A percentile compares a stretch with the other conserved stretches of the same genome.
These are phyloP conservation scores for Anthostomella pinea DNA, from an alignment of 2,329 filamentous ascomycete genomes.

Conservation along the genomic window DNA sequence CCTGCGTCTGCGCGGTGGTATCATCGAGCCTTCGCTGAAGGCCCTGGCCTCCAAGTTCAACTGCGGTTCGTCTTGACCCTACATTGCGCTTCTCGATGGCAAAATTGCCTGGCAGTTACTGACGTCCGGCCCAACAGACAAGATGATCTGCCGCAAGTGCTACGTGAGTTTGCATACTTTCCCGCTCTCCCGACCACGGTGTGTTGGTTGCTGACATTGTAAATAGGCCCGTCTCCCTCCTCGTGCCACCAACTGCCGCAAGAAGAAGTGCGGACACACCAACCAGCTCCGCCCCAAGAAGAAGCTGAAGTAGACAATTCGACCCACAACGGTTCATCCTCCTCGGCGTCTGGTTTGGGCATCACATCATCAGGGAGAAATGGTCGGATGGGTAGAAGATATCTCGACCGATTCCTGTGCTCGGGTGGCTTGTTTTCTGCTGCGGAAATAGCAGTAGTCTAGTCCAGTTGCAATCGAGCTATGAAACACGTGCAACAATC, in stretches of 20 bases:
- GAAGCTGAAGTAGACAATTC: conserved; percentile 57
- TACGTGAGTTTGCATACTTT: conserved; percentile 68
- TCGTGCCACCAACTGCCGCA: conserved; percentile 99
- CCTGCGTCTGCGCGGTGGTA: conserved; percentile 97
- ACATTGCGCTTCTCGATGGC: too few species aligned
- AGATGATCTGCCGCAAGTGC: conserved; percentile 99
- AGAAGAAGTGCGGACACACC: conserved; percentile 99
- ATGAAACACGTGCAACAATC: too few species aligned
- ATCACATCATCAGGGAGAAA: too few species aligned
- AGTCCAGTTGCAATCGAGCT: too few species aligned
- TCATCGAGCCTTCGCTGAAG: conserved; percentile 99
- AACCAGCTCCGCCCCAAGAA: conserved; percentile 99
- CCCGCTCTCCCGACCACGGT: not conserved
- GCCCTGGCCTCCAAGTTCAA: conserved; percentile 99
- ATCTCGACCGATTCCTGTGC: too few species aligned
- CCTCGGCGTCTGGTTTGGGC: too few species aligned
- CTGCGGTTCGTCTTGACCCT: conserved; percentile 63
- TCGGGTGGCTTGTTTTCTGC: too few species aligned
- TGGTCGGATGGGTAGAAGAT: too few species aligned
- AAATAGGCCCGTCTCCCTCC: conserved; percentile 77
- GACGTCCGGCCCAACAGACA: too few species aligned
- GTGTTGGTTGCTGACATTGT: not conserved
- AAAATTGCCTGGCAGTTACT: too few species aligned
- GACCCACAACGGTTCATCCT: too few species aligned
- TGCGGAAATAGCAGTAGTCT: too few species aligned